phyloP scores from a whole-genome alignment of 2,329 filamentous ascomycete genomes.

The Aureobasidium sp. region DNA sequence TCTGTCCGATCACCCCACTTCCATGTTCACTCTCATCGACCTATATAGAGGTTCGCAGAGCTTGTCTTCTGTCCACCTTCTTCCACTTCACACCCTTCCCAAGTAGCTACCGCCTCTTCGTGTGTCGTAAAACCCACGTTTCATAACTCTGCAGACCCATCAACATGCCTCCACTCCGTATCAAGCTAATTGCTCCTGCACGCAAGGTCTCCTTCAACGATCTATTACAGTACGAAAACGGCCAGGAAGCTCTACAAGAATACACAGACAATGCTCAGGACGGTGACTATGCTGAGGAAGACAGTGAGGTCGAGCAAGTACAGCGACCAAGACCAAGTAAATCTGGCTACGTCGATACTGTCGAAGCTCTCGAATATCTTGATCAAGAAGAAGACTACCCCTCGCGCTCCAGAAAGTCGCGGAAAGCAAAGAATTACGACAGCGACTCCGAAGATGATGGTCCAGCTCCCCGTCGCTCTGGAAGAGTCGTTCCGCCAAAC shows the following conservation, averaged over 20 bases:
- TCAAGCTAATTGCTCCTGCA: conserved; percentile 3
- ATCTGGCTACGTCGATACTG: conserved; percentile 4
- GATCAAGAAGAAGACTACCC: conserved; percentile 5
- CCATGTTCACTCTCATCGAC: background rate
- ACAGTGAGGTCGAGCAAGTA: conserved; percentile 8
- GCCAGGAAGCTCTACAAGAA: conserved; percentile 36
- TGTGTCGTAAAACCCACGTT: background rate
- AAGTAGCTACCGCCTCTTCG: background rate
- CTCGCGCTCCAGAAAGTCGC: conserved; percentile 17
- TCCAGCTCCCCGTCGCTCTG: background rate
- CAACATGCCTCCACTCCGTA: background rate
- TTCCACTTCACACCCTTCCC: background rate
- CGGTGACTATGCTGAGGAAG: conserved; percentile 13
- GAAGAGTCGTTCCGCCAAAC: conserved; percentile 10
- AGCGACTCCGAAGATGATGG: conserved; percentile 4
- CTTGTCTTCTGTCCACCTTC: background rate
- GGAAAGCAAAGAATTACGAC: background rate
- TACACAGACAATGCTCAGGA: conserved; percentile 25
- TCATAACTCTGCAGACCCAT: background rate
- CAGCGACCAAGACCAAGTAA: background rate
- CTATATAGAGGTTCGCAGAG: background rate
- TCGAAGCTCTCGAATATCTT: background rate
- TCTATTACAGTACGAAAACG: conserved; percentile 39
- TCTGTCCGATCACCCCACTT: background rate
- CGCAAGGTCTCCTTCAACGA: conserved; percentile 39